Conservation (phyloP, 2,329 filamentous ascomycete species). For the Dryadomyces quercus-mongolicae region DNA sequence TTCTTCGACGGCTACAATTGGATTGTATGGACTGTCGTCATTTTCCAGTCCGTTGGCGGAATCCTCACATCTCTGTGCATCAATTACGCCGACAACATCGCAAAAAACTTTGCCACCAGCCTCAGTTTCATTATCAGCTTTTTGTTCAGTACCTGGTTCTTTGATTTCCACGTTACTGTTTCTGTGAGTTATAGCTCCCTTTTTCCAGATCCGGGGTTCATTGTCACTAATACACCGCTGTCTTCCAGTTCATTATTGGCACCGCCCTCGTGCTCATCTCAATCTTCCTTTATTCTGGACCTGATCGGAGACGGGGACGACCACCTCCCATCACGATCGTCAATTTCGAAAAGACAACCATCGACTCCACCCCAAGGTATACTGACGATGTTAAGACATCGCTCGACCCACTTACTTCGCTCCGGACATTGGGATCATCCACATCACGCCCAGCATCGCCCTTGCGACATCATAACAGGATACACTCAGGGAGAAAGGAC, state of each 20-base stretch:
- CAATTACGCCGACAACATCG: constrained; percentile 77
- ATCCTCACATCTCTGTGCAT: constrained; percentile 74
- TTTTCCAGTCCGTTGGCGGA: constrained; percentile 73
- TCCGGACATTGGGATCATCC: constrained; percentile 25
- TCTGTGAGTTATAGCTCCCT: constrained; percentile 42
- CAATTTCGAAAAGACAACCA: constrained; percentile 63
- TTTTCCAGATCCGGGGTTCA: background rate
- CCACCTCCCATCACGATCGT: constrained; percentile 58
- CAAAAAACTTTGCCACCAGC: constrained; percentile 87
- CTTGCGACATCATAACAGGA: constrained; percentile 22
- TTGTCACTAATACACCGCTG: background rate
- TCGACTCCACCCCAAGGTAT: constrained; percentile 34
- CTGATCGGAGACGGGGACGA: constrained; percentile 46
- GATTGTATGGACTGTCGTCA: constrained; percentile 77
- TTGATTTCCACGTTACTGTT: constrained; percentile 62
- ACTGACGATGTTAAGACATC: constrained; percentile 21
- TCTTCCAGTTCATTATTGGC: constrained; percentile 62
- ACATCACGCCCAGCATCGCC: constrained; percentile 36
- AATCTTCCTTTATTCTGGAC: constrained; percentile 72
- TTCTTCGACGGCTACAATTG: constrained; percentile 94
- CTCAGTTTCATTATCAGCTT: constrained; percentile 85
- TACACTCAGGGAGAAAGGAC: constrained; percentile 24
- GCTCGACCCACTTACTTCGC: constrained; percentile 28
- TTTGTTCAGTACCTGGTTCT: constrained; percentile 73
- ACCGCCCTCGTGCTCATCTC: constrained; percentile 67